Percentiles rank a stretch among this genome's conserved stretches.
Conservation (phyloP, 1,284 basidiomycete species). For the Irpex sp. region DNA sequence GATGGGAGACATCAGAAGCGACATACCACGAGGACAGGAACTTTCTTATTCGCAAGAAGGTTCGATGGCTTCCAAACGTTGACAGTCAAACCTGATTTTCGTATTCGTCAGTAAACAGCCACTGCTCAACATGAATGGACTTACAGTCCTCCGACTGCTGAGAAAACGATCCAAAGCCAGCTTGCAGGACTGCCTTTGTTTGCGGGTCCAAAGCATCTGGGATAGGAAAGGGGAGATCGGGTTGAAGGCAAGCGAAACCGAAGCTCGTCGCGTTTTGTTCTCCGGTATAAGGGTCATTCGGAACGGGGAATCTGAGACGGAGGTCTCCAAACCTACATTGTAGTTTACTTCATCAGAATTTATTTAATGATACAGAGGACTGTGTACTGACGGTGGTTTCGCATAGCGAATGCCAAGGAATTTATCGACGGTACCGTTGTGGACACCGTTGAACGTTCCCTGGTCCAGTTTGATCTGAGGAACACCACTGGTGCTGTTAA, state of each 20-base stretch:
- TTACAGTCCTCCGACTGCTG: not conserved
- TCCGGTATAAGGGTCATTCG: constrained; percentile 37
- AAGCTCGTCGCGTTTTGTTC: constrained; percentile 35
- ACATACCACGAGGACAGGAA: not conserved
- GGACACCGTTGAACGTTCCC: constrained; percentile 18
- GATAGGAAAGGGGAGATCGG: constrained; percentile 27
- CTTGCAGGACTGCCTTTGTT: not conserved
- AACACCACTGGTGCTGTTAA: not conserved
- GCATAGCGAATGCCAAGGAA: constrained; percentile 25
- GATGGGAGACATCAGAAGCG: not conserved
- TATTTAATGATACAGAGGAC: not conserved
- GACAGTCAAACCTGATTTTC: not conserved
- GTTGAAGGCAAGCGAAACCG: constrained; percentile 49
- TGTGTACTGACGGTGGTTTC: constrained; percentile 18
- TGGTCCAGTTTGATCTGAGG: constrained; percentile 15
- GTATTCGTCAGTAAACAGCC: not conserved
- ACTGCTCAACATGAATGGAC: not conserved
- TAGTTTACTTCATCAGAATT: not conserved
- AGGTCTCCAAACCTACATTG: constrained; percentile 11
- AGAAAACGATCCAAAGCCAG: not conserved
- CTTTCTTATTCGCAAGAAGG: not conserved
- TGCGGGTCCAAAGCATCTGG: constrained; percentile 14
- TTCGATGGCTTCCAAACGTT: constrained; percentile 1
- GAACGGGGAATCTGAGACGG: constrained; percentile 44
- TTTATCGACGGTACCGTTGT: constrained; percentile 15